Conservation (phyloP, 2,329 filamentous ascomycete genomes). For the Colletotrichum eremochloae region DNA sequence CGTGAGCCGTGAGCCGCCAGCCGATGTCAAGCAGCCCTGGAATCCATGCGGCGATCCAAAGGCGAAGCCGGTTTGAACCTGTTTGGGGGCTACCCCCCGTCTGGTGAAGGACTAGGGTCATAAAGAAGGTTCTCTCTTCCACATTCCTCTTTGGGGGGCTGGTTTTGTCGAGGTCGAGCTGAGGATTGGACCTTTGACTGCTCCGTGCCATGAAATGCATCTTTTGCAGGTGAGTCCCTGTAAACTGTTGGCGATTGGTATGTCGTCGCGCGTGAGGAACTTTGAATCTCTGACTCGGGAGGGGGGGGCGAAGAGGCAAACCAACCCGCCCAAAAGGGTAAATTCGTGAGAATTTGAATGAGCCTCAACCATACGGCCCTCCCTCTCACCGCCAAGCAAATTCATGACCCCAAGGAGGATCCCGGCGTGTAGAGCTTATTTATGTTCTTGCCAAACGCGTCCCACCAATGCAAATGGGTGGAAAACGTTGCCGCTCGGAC, state of each 20-base stretch:
- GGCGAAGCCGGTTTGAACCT: conserved; percentile 16
- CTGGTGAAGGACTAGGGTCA: conserved; percentile 4
- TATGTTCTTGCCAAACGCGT: conserved; percentile 5
- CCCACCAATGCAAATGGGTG: conserved; percentile 1
- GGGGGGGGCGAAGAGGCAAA: neutral
- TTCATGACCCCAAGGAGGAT: neutral
- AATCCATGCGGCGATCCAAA: conserved; percentile 37
- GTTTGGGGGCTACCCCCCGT: conserved; percentile 25
- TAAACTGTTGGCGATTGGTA: conserved; percentile 25
- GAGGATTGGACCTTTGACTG: neutral
- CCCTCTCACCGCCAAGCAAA: neutral
- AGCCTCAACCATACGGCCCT: conserved; percentile 30
- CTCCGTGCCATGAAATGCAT: conserved; percentile 1
- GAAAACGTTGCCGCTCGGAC: conserved; percentile 20
- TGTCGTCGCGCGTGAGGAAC: conserved; percentile 22
- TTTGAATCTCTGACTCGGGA: conserved; percentile 31
- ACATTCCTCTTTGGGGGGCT: conserved; percentile 15
- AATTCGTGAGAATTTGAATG: conserved; percentile 23
- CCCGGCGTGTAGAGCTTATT: neutral
- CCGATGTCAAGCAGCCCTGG: neutral
- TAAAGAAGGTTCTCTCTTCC: conserved; percentile 34
- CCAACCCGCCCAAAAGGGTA: conserved; percentile 4
- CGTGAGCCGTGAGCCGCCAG: conserved; percentile 10
- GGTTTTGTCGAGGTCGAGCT: neutral
- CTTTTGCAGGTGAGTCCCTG: conserved; percentile 15